Conservation (phyloP, 139 green algal genomes). For the Chlorella sp. region DNA sequence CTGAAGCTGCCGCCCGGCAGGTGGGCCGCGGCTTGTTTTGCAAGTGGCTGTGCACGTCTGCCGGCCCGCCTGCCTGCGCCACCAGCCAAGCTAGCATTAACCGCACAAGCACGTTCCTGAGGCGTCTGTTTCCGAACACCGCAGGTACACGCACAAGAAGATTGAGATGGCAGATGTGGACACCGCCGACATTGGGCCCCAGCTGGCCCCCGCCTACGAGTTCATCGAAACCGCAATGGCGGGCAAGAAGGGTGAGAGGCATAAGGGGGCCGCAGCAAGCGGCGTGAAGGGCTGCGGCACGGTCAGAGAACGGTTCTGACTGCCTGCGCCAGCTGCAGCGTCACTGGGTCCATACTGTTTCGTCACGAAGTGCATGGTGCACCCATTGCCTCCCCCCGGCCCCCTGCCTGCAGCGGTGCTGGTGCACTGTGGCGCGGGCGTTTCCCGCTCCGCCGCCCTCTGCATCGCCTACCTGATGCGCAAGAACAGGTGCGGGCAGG, state of each 20-base stretch:
- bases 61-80: too few relatives aligned
- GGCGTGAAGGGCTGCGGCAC: too few relatives aligned
- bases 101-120: too few relatives aligned
- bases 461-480: slow-evolving; percentile 88
- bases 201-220: slow-evolving; percentile 70
- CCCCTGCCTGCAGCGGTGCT: slow-evolving; percentile 66
- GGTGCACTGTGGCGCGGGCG: slow-evolving; percentile 88
- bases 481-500: slow-evolving; percentile 44
- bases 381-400: too few relatives aligned
- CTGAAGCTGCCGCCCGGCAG: slow-evolving; percentile 24
- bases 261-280: too few relatives aligned
- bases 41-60: neutral
- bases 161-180: slow-evolving; percentile 75
- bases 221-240: slow-evolving; percentile 69
- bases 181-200: slow-evolving; percentile 68
- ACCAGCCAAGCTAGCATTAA: too few relatives aligned
- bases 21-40: neutral
- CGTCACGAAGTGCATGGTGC: too few relatives aligned
- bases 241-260: slow-evolving; percentile 36
- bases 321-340: too few relatives aligned
- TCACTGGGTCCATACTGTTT: too few relatives aligned
- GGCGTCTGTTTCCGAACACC: neutral
- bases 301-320: too few relatives aligned
- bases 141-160: slow-evolving; percentile 18
- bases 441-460: slow-evolving; percentile 78